Evolutionary conservation across 805 yeast species (phyloP).

Genomic region (Ogataea angusta): DNA sequence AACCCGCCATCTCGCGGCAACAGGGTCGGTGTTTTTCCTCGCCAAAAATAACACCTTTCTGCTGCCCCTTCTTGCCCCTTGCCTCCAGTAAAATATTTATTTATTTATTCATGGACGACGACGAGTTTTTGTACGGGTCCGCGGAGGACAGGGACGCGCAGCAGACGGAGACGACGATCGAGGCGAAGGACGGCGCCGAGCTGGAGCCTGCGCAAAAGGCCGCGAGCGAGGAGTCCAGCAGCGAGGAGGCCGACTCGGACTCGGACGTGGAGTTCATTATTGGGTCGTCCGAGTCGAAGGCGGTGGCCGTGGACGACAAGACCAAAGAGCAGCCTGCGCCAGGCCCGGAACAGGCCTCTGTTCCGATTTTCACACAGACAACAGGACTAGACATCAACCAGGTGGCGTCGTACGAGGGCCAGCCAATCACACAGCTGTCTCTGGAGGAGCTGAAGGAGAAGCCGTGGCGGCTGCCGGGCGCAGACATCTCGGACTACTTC

Average conservation of each 20-base stretch:
- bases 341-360: conserved; percentile 26
- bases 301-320: conserved; percentile 16
- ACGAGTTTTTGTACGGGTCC: conserved; percentile 63
- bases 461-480: conserved; percentile 99
- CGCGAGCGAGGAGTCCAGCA: conserved; percentile 21
- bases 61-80: background rate
- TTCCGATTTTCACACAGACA: conserved; percentile 35
- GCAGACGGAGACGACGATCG: conserved; percentile 19
- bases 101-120: conserved; percentile 46
- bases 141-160: conserved; percentile 31
- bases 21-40: no score
- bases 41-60: no score
- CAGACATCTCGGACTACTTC: conserved; percentile 90
- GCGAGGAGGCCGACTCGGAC: conserved; percentile 40
- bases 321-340: conserved; percentile 17
- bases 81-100: background rate
- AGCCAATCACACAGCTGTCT: conserved; percentile 76
- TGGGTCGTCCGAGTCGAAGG: conserved; percentile 37
- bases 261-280: conserved; percentile 82
- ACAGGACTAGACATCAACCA: conserved; percentile 62
- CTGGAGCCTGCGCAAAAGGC: conserved; percentile 24
- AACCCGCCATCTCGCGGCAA: no score
- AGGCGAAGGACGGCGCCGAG: conserved; percentile 23
- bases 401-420: conserved; percentile 73
- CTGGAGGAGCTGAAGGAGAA: conserved; percentile 83